These are phyloP conservation scores for Erysimum cheiranthoides DNA, from an alignment of 345 rosid species.

Conservation along the genomic window DNA sequence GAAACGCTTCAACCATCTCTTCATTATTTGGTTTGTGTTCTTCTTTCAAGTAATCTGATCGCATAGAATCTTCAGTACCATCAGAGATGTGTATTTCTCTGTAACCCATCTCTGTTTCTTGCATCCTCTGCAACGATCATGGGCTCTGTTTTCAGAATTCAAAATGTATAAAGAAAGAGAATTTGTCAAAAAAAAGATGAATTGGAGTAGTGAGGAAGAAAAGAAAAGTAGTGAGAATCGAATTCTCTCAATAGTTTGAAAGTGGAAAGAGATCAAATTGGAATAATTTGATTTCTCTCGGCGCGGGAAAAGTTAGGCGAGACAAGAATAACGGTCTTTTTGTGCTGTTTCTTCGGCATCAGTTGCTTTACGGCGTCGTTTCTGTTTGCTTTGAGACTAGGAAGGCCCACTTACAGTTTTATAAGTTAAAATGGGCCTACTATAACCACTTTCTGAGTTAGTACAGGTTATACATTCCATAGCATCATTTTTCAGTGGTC, in stretches of 20 bases:
- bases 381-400: not conserved
- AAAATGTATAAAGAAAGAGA: not conserved
- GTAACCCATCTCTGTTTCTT: slow-evolving; percentile 30
- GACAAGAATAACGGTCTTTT: slow-evolving; percentile 14
- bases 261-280: not conserved
- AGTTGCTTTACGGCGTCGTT: slow-evolving; percentile 21
- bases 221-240: slow-evolving; percentile 22
- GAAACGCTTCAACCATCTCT: slow-evolving; percentile 39
- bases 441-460: not conserved
- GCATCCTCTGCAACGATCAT: slow-evolving; percentile 27
- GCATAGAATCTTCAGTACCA: not conserved
- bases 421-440: slow-evolving; percentile 28
- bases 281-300: slow-evolving; percentile 34
- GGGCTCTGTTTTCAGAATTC: not conserved
- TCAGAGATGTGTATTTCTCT: slow-evolving; percentile 27
- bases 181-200: not conserved
- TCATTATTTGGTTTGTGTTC: not conserved
- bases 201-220: slow-evolving; percentile 16
- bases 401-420: slow-evolving; percentile 20
- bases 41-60: not conserved
- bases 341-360: not conserved
- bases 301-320: slow-evolving; percentile 40
- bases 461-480: not conserved
- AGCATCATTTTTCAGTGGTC: not conserved
- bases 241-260: slow-evolving; percentile 4